Base-by-base conservation (phyloP, 805 yeast genomes). In the Cyberlindnera suaveolens region DNA sequence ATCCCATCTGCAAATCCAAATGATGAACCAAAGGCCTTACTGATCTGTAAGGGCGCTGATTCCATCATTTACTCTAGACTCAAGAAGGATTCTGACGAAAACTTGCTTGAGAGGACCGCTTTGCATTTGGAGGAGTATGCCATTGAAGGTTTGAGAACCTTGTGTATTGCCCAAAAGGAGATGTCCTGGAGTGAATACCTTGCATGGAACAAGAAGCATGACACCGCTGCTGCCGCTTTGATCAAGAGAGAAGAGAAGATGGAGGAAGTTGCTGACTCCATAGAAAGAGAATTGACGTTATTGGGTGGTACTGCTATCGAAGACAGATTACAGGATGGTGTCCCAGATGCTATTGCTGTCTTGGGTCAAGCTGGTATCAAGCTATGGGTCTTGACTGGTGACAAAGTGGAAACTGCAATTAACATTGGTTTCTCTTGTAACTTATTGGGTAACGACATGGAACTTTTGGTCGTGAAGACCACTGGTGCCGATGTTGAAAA, bases 231-330 rank as follows among this genome's bases (percentile, higher is more conserved):
- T 20, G 74, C 87, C 8, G 72, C 89, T 2, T 58, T 77, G 30
- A 74, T 75, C 5, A 65, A 77, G 36, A 74, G 95, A 65, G 91
- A 82, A 54, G 86, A 71, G 18, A 72, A 74, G 50, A 77, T 85
- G 77, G 93, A 84, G 55, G 77, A 70, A 19, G 85, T 82, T 34
- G 88, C 89, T 10, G 87, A 84, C 46, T 72, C 78, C 4, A 79
- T 85, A 47, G 95, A 85, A 61, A 67, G 76, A 36, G 80, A 81
- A 34, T 67, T 85, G 52, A 70, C 68, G 14, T 65, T 85, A 41
- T 63, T 85, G 19, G 95, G 95, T 54, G 93, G 93, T 50, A 85
- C 95, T 34, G 93, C 93, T 29, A 85, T 85, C 61, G 95, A 85
- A 61, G 95, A 85, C 67, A 71, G 89, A 59, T 66, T 85, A 47